A percentile compares a stretch with the other conserved stretches of the same genome.
phyloP scores from a whole-genome alignment of 441 rosid species.

The Syzygium malaccense region DNA sequence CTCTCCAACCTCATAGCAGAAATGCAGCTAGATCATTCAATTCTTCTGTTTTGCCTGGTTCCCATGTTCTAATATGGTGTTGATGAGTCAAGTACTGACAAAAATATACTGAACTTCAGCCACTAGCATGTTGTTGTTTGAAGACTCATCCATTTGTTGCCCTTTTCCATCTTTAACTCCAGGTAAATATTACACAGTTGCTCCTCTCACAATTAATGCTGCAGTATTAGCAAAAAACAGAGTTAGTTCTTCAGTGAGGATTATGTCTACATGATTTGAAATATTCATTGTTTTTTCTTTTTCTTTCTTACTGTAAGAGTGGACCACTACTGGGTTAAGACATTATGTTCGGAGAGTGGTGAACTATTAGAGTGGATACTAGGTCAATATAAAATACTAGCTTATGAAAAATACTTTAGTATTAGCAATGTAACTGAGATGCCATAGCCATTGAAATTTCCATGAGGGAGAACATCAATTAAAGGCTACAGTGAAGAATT shows the following conservation, averaged over 20 bases:
- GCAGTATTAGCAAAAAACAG: not conserved
- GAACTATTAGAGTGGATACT: not conserved
- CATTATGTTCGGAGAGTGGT: not conserved
- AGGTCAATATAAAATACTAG: not conserved
- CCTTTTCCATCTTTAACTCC: not conserved
- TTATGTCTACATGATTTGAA: not conserved
- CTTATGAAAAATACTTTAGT: not conserved
- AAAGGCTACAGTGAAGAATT: not conserved
- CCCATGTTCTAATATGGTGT: not conserved
- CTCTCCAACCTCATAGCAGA: not conserved
- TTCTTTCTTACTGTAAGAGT: not conserved
- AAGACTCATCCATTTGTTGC: not conserved
- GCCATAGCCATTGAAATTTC: not conserved
- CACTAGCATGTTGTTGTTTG: not conserved
- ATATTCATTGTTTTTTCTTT: not conserved
- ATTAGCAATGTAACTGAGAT: not conserved
- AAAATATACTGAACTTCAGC: not conserved
- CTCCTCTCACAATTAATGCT: not conserved
- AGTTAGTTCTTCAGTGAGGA: not conserved
- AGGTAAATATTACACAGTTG: not conserved
- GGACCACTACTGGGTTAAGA: not conserved
- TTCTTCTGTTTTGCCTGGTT: not conserved
- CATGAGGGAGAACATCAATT: not conserved
- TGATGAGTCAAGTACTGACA: not conserved
- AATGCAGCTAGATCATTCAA: not conserved